Evolutionary conservation across 2,329 filamentous ascomycete genomes (phyloP), one percentile per base, ranked within the genome.

Genomic region (Xylariaceae sp.): DNA sequence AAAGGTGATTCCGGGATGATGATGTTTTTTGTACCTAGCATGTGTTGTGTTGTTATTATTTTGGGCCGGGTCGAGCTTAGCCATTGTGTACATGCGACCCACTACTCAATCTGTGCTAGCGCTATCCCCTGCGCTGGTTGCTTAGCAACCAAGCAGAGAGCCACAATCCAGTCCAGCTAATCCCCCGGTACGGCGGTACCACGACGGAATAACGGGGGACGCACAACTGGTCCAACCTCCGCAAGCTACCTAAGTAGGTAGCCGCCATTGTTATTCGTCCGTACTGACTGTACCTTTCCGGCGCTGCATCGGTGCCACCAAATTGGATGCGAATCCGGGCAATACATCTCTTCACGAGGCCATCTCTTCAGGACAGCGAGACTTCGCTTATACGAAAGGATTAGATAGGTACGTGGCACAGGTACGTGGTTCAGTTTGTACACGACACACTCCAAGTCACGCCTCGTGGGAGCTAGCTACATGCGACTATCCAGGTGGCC

Each of bases 41-140:
- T 64, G 61, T 61, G 55, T 62, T 61, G 65, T 62, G 56, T 66
- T 66, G 60, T 68, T 68, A 55, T 66, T 66, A 63, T 66, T 65
- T 62, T 57, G 59, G 59, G 55, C 53, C 56, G 45, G 53, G 53
- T 56, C 51, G 56, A 49, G 40, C 59, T 53, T 51, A 56, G 56
- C 55, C 56, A 54, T 59, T 63, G 60, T 58, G 57, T 63, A 52
- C 50, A 62, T 61, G 57, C 57, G 63, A 61, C 60, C 54, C 58
- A 44, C 60, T 65, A 45, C 64, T 51, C 2, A 11, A 59, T 61
- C 39, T 0, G 57, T 58, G 50, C 56, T 59, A 60, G 61, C 9
- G 30, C 11, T 32, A 29, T 19, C 31, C 34, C 41, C 47, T 19
- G 45, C 40, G 52, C 48, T 63, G 62, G 65, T 67, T 67, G 64